Evolutionary conservation across 257 asterid genomes (phyloP).

Genomic region (Fraxinus cuspidata): DNA sequence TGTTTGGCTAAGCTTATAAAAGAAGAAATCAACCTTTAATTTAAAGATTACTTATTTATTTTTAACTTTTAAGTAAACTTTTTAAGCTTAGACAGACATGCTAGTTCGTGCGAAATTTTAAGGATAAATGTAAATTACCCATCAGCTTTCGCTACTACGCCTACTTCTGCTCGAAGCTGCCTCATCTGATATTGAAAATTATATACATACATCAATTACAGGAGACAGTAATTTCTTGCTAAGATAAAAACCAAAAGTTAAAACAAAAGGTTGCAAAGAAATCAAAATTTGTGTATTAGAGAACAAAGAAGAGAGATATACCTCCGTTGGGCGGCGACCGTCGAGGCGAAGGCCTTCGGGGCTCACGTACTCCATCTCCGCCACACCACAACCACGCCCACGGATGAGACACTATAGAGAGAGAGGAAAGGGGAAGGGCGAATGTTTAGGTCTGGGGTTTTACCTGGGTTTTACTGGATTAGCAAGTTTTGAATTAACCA

Average conservation of each 20-base stretch:
- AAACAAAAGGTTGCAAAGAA: constrained; percentile 1
- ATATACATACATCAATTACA: constrained; percentile 8
- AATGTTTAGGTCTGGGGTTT: neutral
- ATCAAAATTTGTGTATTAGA: neutral
- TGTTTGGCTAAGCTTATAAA: neutral
- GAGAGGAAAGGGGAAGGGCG: neutral
- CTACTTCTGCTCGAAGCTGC: constrained; percentile 87
- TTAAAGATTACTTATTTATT: neutral
- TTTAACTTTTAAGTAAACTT: neutral
- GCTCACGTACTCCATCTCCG: constrained; percentile 81
- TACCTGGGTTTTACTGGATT: neutral
- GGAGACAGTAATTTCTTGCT: neutral
- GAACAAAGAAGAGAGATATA: constrained; percentile 18
- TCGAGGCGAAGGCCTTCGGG: constrained; percentile 97
- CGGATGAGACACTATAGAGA: neutral
- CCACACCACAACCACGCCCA: neutral
- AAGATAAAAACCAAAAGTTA: neutral
- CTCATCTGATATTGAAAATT: constrained; percentile 62
- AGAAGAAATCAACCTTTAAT: neutral
- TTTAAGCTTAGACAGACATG: neutral
- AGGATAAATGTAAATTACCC: constrained; percentile 49
- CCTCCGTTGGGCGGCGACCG: constrained; percentile 98
- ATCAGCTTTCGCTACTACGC: constrained; percentile 86
- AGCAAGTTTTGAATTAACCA: too few relatives aligned
- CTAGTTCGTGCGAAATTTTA: neutral